These are phyloP conservation scores for Drechmeria coniospora DNA, from an alignment of 2,329 filamentous ascomycete genomes.

Conservation along the genomic window DNA sequence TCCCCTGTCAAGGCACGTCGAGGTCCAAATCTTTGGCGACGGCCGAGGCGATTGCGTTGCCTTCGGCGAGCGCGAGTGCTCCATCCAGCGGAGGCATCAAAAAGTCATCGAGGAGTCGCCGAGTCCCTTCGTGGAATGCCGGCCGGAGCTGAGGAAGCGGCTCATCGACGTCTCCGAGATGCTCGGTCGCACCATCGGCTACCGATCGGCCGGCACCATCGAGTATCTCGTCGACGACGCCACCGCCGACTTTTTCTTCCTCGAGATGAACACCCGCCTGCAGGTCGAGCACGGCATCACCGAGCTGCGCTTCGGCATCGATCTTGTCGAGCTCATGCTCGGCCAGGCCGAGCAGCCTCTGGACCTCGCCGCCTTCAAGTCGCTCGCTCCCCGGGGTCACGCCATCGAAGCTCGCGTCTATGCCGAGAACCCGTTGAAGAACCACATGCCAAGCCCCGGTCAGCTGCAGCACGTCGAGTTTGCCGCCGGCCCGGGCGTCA, in stretches of 20 bases:
- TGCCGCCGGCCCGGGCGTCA: conserved; percentile 27
- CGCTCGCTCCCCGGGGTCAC: conserved; percentile 9
- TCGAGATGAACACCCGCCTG: conserved; percentile 42
- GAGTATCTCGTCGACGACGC: conserved; percentile 50
- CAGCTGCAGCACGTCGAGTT: conserved; percentile 40
- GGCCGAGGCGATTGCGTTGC: conserved; percentile 30
- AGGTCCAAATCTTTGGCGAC: conserved; percentile 54
- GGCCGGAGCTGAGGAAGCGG: conserved; percentile 15
- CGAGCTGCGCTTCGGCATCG: conserved; percentile 58
- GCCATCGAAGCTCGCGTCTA: conserved; percentile 22
- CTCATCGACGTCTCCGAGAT: conserved; percentile 7
- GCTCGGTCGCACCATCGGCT: conserved; percentile 11
- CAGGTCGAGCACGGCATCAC: conserved; percentile 71
- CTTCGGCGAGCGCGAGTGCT: conserved; percentile 53
- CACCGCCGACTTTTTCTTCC: conserved; percentile 41
- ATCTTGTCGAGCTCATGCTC: conserved; percentile 44
- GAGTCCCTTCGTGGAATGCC: conserved; percentile 37
- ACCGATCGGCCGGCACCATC: conserved; percentile 19
- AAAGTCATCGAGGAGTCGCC: conserved; percentile 59
- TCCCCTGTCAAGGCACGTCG: conserved; percentile 45
- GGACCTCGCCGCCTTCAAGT: conserved; percentile 5
- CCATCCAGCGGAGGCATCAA: conserved; percentile 51
- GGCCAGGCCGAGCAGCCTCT: conserved; percentile 13
- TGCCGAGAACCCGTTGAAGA: conserved; percentile 34
- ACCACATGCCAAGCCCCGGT: conserved; percentile 43